Evolutionary conservation across 306 rosid species (phyloP), one percentile per base, ranked within the genome.

Genomic region (Quercus cerris): DNA sequence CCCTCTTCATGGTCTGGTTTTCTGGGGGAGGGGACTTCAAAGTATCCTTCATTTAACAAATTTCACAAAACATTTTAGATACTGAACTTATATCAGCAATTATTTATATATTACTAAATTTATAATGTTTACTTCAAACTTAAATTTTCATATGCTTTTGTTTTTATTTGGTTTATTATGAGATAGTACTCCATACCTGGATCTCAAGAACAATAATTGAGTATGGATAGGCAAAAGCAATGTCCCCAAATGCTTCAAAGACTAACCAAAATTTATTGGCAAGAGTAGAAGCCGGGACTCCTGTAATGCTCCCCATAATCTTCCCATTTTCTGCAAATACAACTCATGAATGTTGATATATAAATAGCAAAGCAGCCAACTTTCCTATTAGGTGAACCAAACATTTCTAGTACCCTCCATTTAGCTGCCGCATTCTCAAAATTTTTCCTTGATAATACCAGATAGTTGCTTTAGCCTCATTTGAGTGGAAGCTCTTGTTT

Each of bases 141-240:
- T 46, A 12, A 10, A 19, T 15, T 30, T 31, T 46, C 22, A 20
- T 23, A 14, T 3, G 51, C 44, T 58, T 52, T 46, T n/a, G 23
- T n/a, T 77, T 59, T 6, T 18, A 18, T 57, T 25, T n/a, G 55
- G 19, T 5, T 70, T 27, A 3, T 51, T 18, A 18, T 73, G 20
- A 38, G 75, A 5, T 15, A 25, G 20, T 41, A 4, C 56, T 27
- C 5, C 23, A 27, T 85, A 94, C 98, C 91, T 94, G 94, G 73
- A 94, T 92, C 85, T 94, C 97, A 20, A 94, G 89, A 71, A 94
- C 87, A 63, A 92, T 84, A 30, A 87, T 62, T 0, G 97, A 52
- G 88, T 84, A 94, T 15, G 98, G 98, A 88, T 91, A 94, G 76
- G 98, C 92, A 80, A 88, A 94, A 71, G 94, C 97, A 81, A 94